Conservation (phyloP, 306 rosid species). For the Myrica gale region DNA sequence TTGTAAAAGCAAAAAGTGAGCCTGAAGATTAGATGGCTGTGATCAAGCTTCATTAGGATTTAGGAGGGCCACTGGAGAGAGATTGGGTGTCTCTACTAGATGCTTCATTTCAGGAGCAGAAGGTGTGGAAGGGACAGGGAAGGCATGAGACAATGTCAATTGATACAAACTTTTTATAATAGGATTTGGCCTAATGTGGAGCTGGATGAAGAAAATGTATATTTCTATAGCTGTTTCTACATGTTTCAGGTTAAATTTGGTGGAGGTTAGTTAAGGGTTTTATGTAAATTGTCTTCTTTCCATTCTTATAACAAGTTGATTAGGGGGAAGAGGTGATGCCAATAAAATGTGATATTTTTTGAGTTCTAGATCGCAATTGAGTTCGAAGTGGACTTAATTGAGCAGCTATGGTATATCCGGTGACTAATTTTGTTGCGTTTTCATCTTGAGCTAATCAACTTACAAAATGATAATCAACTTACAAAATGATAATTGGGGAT, state of each 20-base stretch:
- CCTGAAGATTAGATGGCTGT: too few relatives aligned
- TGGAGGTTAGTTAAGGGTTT: neutral
- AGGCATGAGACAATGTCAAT: too few relatives aligned
- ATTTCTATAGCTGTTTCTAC: neutral
- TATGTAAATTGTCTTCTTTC: neutral
- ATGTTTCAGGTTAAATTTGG: neutral
- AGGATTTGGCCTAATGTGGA: neutral
- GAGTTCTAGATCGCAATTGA: neutral
- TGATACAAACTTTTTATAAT: too few relatives aligned
- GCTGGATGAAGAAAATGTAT: neutral
- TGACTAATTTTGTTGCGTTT: neutral
- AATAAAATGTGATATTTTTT: neutral
- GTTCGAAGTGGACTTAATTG: neutral
- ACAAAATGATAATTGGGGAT: too few relatives aligned
- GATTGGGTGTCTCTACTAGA: too few relatives aligned
- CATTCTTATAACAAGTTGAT: neutral
- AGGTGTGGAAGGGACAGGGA: too few relatives aligned
- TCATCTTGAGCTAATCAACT: neutral
- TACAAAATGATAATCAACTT: neutral
- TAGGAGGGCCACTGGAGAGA: too few relatives aligned
- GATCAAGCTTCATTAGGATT: too few relatives aligned
- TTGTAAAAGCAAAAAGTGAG: too few relatives aligned
- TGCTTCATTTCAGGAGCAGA: too few relatives aligned
- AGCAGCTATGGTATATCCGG: neutral
- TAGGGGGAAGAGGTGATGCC: neutral